Percentiles rank a stretch among this genome's conserved stretches.
These are phyloP conservation scores for Candida khao-thaluensis DNA, from an alignment of 805 yeast genomes.

Conservation along the genomic window DNA sequence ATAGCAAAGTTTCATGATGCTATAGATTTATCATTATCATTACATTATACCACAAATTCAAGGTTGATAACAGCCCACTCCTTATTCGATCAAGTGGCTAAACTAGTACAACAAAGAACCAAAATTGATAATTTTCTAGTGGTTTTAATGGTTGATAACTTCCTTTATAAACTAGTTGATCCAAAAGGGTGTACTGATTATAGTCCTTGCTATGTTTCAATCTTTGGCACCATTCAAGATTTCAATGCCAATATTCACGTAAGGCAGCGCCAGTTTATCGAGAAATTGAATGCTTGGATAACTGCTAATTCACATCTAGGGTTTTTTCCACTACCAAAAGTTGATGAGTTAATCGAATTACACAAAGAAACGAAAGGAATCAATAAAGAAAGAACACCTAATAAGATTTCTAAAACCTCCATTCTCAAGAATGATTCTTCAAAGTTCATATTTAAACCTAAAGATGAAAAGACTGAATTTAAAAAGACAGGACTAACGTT, in stretches of 20 bases:
- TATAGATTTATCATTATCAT: conserved; percentile 31
- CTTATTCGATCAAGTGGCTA: conserved; percentile 22
- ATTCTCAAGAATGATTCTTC: conserved; percentile 33
- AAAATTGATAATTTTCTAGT: conserved; percentile 18
- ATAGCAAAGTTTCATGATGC: conserved; percentile 18
- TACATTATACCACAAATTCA: conserved; percentile 34
- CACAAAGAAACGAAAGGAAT: conserved; percentile 8
- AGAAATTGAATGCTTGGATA: conserved; percentile 24
- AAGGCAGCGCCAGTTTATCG: conserved; percentile 21
- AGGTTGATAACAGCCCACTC: conserved; percentile 24
- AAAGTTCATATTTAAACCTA: conserved; percentile 36
- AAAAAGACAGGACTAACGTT: conserved; percentile 29
- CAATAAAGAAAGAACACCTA: conserved; percentile 9
- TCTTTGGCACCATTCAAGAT: conserved; percentile 11
- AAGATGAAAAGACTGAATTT: conserved; percentile 18
- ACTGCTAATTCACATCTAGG: conserved; percentile 15
- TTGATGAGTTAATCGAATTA: conserved; percentile 7
- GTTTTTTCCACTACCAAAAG: conserved; percentile 7
- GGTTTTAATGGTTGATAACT: conserved; percentile 20
- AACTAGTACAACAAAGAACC: conserved; percentile 19
- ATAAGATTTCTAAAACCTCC: conserved; percentile 19
- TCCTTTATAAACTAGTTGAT: conserved; percentile 12
- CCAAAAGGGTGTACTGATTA: conserved; percentile 11
- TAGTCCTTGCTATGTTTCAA: conserved; percentile 15
- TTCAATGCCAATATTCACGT: conserved; percentile 9